Evolutionary conservation across 176 grass and related monocot genomes (phyloP).

Genomic region (Raddia distichophylla): DNA sequence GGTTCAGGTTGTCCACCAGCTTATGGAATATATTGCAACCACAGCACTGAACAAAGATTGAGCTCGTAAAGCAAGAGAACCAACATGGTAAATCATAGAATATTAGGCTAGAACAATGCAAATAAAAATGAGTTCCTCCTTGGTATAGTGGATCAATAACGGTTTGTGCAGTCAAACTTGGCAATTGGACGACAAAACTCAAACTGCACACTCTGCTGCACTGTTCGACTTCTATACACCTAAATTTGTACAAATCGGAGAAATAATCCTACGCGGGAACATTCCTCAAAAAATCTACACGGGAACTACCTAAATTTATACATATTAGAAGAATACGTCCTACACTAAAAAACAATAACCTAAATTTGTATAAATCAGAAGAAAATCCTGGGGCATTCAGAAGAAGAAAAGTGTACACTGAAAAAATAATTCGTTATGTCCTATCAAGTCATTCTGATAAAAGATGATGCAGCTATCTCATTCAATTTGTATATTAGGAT

Average conservation of each 20-base stretch:
- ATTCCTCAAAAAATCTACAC: too few species aligned
- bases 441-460: background rate
- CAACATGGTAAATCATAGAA: background rate
- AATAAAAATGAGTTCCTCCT: background rate
- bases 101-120: background rate
- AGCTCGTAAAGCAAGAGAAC: background rate
- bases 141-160: background rate
- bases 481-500: background rate
- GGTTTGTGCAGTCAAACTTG: background rate
- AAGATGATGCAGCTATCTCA: background rate
- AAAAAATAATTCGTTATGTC: background rate
- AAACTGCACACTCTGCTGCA: background rate
- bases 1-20: slow-evolving; percentile 92
- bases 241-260: background rate
- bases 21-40: slow-evolving; percentile 97
- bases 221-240: background rate
- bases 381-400: background rate
- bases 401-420: background rate
- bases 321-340: background rate
- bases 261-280: too few species aligned
- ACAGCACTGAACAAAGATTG: slow-evolving; percentile 56
- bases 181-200: background rate
- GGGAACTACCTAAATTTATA: background rate
- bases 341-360: background rate
- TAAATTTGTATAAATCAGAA: background rate